Evolutionary conservation across 2,329 filamentous ascomycete species (phyloP).

Genomic region (Ascomycota sp.): DNA sequence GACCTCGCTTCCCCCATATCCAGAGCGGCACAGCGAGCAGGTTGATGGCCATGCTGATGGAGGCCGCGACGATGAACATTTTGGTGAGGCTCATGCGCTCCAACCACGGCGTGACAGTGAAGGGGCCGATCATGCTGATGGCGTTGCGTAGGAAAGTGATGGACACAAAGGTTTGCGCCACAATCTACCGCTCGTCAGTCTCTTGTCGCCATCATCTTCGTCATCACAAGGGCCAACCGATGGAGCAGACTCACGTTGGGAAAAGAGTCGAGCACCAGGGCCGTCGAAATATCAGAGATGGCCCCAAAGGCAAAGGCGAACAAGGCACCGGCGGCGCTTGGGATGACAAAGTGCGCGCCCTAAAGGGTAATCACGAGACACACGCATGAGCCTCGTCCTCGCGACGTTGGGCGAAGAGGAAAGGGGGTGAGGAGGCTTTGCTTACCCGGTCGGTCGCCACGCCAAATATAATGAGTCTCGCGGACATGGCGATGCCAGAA

Average conservation of each 20-base stretch:
- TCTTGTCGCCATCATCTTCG: neutral
- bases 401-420: neutral
- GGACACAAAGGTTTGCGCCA: constrained; percentile 6
- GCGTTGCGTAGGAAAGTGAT: constrained; percentile 7
- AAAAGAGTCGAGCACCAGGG: constrained; percentile 17
- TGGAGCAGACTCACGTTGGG: constrained; percentile 8
- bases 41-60: constrained; percentile 2
- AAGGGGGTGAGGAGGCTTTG: neutral
- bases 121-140: constrained; percentile 4
- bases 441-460: neutral
- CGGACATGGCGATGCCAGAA: constrained; percentile 15
- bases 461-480: constrained; percentile 3
- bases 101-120: constrained; percentile 7
- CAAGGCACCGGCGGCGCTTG: constrained; percentile 13
- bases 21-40: constrained; percentile 4
- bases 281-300: constrained; percentile 12
- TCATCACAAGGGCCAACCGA: neutral
- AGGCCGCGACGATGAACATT: constrained; percentile 4
- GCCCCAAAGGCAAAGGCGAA: constrained; percentile 8
- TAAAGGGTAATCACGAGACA: neutral
- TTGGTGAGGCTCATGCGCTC: constrained; percentile 5
- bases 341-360: constrained; percentile 1
- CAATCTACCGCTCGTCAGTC: constrained; percentile 3
- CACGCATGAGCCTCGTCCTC: neutral
- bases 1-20: constrained; percentile 6